Percentiles rank a stretch among this genome's conserved stretches.
These are phyloP conservation scores for Ascochyta viciae-villosae DNA, from an alignment of 2,329 filamentous ascomycete species.

Conservation along the genomic window DNA sequence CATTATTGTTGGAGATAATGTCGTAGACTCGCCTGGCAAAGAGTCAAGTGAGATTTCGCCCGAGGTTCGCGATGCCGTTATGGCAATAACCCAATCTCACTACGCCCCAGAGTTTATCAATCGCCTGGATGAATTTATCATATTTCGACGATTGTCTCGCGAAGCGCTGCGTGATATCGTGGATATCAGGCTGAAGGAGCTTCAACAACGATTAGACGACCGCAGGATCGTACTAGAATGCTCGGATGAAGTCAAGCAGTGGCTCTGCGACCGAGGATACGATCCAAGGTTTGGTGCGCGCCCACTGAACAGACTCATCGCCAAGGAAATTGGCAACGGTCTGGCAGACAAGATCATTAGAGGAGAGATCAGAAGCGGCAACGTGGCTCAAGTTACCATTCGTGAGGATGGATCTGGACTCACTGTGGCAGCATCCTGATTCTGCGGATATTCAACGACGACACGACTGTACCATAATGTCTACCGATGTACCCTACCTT, in stretches of 20 bases:
- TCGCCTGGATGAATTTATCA: constrained; percentile 93
- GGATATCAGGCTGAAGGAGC: constrained; percentile 85
- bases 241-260: constrained; percentile 74
- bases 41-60: constrained; percentile 71
- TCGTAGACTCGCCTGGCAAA: constrained; percentile 64
- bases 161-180: constrained; percentile 88
- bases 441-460: constrained; percentile 20
- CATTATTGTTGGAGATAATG: constrained; percentile 80
- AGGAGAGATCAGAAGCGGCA: constrained; percentile 78
- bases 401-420: constrained; percentile 58
- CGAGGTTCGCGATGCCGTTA: constrained; percentile 78
- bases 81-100: constrained; percentile 78
- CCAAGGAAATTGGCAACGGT: constrained; percentile 86
- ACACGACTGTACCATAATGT: constrained; percentile 30
- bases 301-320: constrained; percentile 88
- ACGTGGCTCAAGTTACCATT: constrained; percentile 74
- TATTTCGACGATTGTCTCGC: constrained; percentile 86
- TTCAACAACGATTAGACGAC: constrained; percentile 84
- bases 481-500: not conserved
- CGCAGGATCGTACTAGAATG: constrained; percentile 80
- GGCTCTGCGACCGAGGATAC: constrained; percentile 89
- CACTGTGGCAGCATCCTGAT: constrained; percentile 23
- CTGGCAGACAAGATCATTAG: constrained; percentile 92
- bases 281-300: constrained; percentile 90
- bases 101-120: constrained; percentile 96